Base-by-base conservation (phyloP, 805 yeast species). In the Ogataea kodamae region DNA sequence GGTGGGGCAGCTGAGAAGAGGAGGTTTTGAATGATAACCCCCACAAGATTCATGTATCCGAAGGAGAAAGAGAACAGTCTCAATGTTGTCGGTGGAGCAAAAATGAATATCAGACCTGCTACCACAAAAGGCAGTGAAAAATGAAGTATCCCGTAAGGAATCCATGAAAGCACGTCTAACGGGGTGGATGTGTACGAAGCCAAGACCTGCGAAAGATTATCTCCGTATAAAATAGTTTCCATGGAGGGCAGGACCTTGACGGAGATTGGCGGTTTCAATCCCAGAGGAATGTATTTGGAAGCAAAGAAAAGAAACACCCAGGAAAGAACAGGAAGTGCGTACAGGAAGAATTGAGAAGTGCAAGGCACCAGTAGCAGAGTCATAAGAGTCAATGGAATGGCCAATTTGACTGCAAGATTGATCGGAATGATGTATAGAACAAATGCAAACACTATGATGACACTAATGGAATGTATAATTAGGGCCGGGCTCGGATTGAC, bases 1-100 rank as follows among this genome's bases (percentile, higher is more conserved):
- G 98, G 98, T 9, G 98, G 95, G 34, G 97, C 97, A 30, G 92
- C 85, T 5, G 98, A 96, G 57, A 86, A 87, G 5, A 79, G 43
- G 17, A 55, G 36, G 46, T 87, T 71, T 63, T 92, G 97, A 36
- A 76, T 74, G 21, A 82, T 52, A 19, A 90, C 97, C 26, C 97
- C 97, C 32, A 77, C 57, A 45, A 89, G 60, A 61, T 90, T 92
- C 90, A 88, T 83, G 65, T 83, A 87, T 9, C 98, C 98, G 64
- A 92, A 89, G 4, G 96, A 87, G 64, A 88, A 85, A 3, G 87
- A 95, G 61, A 81, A 90, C 6, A 85, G 75, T 40, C 94, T 76
- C 25, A 90, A 62, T 4, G 87, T 67, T 8, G 83, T 80, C 28
- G 98, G 98, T 7, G 97, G 97, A 0, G 86, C 96, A 70, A 87